These are phyloP conservation scores for Plantago elongata DNA, from an alignment of 257 asterid species.

Conservation along the genomic window DNA sequence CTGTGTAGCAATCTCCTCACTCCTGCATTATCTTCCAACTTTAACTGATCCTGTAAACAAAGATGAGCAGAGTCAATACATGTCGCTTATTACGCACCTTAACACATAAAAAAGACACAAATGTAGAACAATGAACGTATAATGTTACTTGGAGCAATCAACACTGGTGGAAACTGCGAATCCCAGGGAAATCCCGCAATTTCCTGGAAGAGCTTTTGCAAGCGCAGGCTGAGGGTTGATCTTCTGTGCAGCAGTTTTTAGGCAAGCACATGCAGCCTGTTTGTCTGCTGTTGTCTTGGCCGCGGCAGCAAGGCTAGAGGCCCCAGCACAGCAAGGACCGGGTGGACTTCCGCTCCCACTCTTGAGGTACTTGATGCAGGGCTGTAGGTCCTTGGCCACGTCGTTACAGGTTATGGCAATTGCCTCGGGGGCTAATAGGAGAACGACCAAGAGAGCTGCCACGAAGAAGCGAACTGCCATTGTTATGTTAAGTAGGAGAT, in stretches of 20 bases:
- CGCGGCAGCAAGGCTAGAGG: slow-evolving; percentile 32
- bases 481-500: neutral
- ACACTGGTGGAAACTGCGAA: slow-evolving; percentile 26
- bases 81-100: neutral
- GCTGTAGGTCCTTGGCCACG: slow-evolving; percentile 42
- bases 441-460: slow-evolving; percentile 8
- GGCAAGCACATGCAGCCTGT: slow-evolving; percentile 56
- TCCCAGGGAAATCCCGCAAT: slow-evolving; percentile 37
- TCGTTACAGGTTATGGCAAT: slow-evolving; percentile 43
- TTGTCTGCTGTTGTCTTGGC: slow-evolving; percentile 43
- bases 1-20: slow-evolving; percentile 10
- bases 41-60: slow-evolving; percentile 23
- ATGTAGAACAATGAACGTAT: neutral
- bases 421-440: slow-evolving; percentile 22
- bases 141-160: slow-evolving; percentile 37
- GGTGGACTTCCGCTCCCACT: slow-evolving; percentile 56
- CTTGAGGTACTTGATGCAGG: slow-evolving; percentile 52
- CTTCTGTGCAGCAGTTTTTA: slow-evolving; percentile 45
- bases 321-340: slow-evolving; percentile 46
- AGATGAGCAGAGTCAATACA: neutral
- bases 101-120: neutral
- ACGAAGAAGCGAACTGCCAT: slow-evolving; percentile 10
- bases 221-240: slow-evolving; percentile 22
- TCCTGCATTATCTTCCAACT: neutral
- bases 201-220: slow-evolving; percentile 34